These are phyloP conservation scores for Penicillium samsonianum DNA, from an alignment of 495 filamentous ascomycete genomes.

Conservation along the genomic window DNA sequence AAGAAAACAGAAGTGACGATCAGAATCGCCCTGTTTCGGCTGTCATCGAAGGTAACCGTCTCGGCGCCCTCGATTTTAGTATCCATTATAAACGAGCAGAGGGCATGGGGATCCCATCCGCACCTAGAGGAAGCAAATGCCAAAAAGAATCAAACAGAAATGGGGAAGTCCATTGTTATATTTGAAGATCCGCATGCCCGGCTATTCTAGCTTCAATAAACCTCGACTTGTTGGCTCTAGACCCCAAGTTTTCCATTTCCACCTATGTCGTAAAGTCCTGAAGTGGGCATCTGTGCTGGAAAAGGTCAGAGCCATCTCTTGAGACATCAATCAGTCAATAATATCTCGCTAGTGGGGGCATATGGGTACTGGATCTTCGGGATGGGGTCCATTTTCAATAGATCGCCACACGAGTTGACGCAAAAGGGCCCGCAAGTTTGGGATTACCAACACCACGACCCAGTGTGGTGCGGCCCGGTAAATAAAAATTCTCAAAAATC, in stretches of 20 bases:
- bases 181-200: slow-evolving; percentile 21
- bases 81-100: slow-evolving; percentile 16
- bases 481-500: too few species aligned
- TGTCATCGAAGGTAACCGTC: slow-evolving; percentile 19
- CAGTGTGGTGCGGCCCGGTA: too few species aligned
- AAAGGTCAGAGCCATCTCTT: background rate
- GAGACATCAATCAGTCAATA: background rate
- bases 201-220: slow-evolving; percentile 14
- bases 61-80: slow-evolving; percentile 6
- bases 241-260: slow-evolving; percentile 6
- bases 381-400: slow-evolving; percentile 17
- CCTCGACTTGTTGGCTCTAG: slow-evolving; percentile 15
- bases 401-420: slow-evolving; percentile 15
- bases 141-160: background rate
- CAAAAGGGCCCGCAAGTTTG: background rate
- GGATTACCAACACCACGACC: too few species aligned
- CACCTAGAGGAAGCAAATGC: slow-evolving; percentile 1
- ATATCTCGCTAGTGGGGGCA: slow-evolving; percentile 10
- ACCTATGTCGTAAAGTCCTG: background rate
- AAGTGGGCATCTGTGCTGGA: background rate
- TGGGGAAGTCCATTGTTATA: slow-evolving; percentile 18
- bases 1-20: slow-evolving; percentile 37
- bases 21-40: slow-evolving; percentile 30
- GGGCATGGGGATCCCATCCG: slow-evolving; percentile 15
- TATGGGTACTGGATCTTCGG: slow-evolving; percentile 22